A percentile compares a stretch with the other conserved stretches of the same genome.
Conservation (phyloP, 345 rosid species). For the Moricandia arvensis region DNA sequence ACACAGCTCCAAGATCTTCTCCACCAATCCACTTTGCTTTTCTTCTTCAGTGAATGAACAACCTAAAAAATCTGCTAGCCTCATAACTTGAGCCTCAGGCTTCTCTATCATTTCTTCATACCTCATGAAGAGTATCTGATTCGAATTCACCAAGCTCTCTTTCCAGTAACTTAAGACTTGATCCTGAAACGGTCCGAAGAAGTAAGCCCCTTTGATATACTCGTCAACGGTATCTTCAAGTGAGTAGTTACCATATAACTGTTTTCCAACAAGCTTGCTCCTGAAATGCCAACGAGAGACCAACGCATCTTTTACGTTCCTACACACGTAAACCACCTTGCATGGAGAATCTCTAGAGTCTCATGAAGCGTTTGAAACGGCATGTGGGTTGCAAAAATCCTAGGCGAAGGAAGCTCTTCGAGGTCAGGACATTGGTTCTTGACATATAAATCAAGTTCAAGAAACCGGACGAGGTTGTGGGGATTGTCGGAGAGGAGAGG, state of each 20-base stretch:
- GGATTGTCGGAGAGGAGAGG: no score
- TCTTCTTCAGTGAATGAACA: not conserved
- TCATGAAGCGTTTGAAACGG: not conserved
- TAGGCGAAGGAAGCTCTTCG: not conserved
- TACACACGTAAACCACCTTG: not conserved
- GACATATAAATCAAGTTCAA: not conserved
- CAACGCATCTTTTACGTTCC: not conserved
- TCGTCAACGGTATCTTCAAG: not conserved
- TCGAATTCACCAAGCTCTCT: not conserved
- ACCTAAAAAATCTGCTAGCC: not conserved
- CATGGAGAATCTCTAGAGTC: not conserved
- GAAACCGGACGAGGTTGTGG: not conserved
- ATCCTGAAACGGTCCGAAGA: not conserved
- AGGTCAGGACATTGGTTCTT: not conserved
- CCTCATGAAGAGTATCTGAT: not conserved
- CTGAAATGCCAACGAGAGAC: conserved; percentile 4
- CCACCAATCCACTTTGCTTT: not conserved
- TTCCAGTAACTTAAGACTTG: not conserved
- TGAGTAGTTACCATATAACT: not conserved
- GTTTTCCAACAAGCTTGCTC: not conserved
- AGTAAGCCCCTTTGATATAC: not conserved
- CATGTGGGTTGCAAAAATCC: not conserved
- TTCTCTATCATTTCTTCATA: not conserved
- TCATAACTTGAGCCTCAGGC: not conserved
- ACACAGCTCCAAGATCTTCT: not conserved